Evolutionary conservation across 73 alveolate genomes (phyloP).

Genomic region (Uronychia setigera): DNA sequence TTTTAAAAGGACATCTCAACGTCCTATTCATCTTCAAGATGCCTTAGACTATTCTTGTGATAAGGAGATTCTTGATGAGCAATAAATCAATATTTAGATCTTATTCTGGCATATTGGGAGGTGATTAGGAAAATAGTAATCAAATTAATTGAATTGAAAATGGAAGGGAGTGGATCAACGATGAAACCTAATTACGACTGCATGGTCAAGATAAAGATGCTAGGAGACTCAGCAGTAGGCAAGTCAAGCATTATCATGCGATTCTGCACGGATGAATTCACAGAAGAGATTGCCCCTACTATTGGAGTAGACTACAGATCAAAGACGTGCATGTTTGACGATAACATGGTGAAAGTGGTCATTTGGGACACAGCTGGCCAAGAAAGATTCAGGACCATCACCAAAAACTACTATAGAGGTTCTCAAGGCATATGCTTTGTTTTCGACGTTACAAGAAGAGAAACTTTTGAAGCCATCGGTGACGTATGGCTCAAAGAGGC

Average conservation of each 20-base stretch:
- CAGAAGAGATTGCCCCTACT: slow-evolving; percentile 38
- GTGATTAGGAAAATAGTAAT: too few species aligned
- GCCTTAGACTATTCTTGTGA: too few species aligned
- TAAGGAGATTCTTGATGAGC: too few species aligned
- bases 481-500: slow-evolving; percentile 57
- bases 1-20: too few species aligned
- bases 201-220: slow-evolving; percentile 36
- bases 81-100: too few species aligned
- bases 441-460: slow-evolving; percentile 66
- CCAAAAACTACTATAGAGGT: slow-evolving; percentile 63
- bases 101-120: too few species aligned
- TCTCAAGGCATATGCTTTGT: slow-evolving; percentile 68
- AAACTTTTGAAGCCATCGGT: slow-evolving; percentile 52
- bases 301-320: slow-evolving; percentile 55
- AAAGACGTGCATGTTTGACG: slow-evolving; percentile 24
- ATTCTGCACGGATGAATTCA: slow-evolving; percentile 33
- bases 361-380: slow-evolving; percentile 88
- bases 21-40: too few species aligned
- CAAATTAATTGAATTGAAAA: too few species aligned
- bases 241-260: slow-evolving; percentile 35
- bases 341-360: slow-evolving; percentile 38
- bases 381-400: slow-evolving; percentile 77
- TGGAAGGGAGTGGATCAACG: too few species aligned
- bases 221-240: slow-evolving; percentile 57
- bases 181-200: slow-evolving; percentile 15